A percentile compares a stretch with the other conserved stretches of the same genome.
phyloP scores from a whole-genome alignment of 345 rosid genomes.

The Eucalyptus globulus region DNA sequence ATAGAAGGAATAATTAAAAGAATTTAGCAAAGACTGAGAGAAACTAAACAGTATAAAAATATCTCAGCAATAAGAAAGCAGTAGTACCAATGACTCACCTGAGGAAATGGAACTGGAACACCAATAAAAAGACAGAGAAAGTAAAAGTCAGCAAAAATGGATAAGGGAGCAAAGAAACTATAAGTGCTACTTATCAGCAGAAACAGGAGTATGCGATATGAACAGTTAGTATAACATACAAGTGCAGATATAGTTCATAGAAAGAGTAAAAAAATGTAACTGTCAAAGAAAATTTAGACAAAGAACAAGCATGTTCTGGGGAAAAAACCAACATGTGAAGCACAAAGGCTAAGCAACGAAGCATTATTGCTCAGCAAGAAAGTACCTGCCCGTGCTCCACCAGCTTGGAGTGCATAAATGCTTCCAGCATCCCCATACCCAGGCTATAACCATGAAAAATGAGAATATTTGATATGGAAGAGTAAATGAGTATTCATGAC shows the following conservation, averaged over 20 bases:
- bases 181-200: background rate
- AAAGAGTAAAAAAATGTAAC: background rate
- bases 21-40: background rate
- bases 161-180: background rate
- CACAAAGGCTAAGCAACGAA: background rate
- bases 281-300: background rate
- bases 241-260: background rate
- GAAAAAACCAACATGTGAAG: background rate
- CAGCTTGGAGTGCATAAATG: slow-evolving; percentile 25
- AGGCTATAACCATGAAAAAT: slow-evolving; percentile 16
- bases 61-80: background rate
- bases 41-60: background rate
- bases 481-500: background rate
- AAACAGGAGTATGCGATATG: background rate
- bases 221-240: background rate
- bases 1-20: background rate
- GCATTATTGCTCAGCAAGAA: background rate
- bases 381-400: slow-evolving; percentile 25
- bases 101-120: slow-evolving; percentile 80
- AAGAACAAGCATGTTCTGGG: background rate
- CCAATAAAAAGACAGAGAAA: background rate
- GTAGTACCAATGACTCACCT: slow-evolving; percentile 39
- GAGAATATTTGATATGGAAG: background rate
- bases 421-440: slow-evolving; percentile 86
- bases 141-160: background rate